Percentiles rank a stretch among this genome's conserved stretches.
Evolutionary conservation across 805 yeast species (phyloP).

Genomic region (Osmozyma mogii): DNA sequence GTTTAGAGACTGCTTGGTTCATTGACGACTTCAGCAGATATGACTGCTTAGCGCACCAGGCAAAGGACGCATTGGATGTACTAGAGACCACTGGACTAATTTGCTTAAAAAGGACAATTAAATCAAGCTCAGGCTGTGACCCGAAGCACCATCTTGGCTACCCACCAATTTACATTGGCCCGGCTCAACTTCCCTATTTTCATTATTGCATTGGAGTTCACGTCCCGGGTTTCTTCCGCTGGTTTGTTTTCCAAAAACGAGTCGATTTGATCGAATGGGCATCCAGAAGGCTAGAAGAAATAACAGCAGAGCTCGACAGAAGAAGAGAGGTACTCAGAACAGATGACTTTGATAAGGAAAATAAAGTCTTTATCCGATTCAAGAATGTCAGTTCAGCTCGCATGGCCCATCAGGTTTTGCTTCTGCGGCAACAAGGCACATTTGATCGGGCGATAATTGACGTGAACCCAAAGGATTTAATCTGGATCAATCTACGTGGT

Average conservation of each 20-base stretch:
- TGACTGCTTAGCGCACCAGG: slow-evolving; percentile 13
- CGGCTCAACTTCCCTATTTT: neutral
- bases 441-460: slow-evolving; percentile 41
- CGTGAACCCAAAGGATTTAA: slow-evolving; percentile 57
- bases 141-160: slow-evolving; percentile 16
- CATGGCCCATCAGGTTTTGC: slow-evolving; percentile 52
- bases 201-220: neutral
- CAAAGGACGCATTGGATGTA: slow-evolving; percentile 18
- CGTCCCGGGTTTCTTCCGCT: slow-evolving; percentile 20
- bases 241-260: slow-evolving; percentile 14
- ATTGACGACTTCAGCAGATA: slow-evolving; percentile 27
- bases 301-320: slow-evolving; percentile 5
- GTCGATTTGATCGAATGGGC: slow-evolving; percentile 23
- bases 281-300: slow-evolving; percentile 11
- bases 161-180: slow-evolving; percentile 23
- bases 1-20: slow-evolving; percentile 53
- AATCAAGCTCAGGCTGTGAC: neutral
- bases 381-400: slow-evolving; percentile 48
- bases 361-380: slow-evolving; percentile 59
- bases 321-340: slow-evolving; percentile 13
- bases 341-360: slow-evolving; percentile 17
- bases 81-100: slow-evolving; percentile 22
- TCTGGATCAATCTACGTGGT: slow-evolving; percentile 57
- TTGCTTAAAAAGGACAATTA: slow-evolving; percentile 25
- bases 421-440: slow-evolving; percentile 33